A percentile compares a stretch with the other conserved stretches of the same genome.
Conservation (phyloP, 2,329 filamentous ascomycete genomes). For the Thielaviopsis ethacetica region DNA sequence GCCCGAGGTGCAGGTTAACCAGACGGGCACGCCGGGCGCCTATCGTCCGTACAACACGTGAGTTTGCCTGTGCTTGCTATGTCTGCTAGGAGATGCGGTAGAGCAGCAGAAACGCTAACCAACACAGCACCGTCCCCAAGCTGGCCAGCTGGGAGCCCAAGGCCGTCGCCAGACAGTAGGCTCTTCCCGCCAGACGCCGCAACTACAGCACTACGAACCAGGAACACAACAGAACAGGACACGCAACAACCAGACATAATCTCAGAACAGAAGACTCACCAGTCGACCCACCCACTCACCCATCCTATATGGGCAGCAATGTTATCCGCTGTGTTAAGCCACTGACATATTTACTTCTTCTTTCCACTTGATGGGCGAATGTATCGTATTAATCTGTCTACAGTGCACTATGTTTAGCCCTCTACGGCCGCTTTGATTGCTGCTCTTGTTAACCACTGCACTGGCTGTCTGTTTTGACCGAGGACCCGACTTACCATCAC, state of each 20-base stretch:
- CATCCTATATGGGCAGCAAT: not conserved
- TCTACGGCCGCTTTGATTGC: conserved; percentile 27
- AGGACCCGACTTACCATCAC: conserved; percentile 44
- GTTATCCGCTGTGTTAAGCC: not conserved
- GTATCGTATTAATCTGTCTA: not conserved
- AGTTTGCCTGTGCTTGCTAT: conserved; percentile 27
- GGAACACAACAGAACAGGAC: not conserved
- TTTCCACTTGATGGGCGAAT: not conserved
- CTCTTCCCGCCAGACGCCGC: not conserved
- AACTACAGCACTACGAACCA: not conserved
- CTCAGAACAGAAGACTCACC: not conserved
- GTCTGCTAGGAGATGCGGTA: not conserved
- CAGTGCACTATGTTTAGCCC: conserved; percentile 13
- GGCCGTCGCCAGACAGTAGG: conserved; percentile 15
- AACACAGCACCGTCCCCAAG: conserved; percentile 35
- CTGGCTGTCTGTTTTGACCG: not conserved
- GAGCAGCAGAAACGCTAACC: not conserved
- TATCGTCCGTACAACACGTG: conserved; percentile 95
- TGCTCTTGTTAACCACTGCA: conserved; percentile 10
- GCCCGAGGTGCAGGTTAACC: conserved; percentile 52
- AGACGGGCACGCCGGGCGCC: conserved; percentile 59
- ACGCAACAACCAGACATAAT: not conserved
- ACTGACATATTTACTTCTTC: not conserved
- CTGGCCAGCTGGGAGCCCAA: conserved; percentile 34
- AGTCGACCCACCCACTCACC: not conserved